Conservation (phyloP, 345 rosid genomes). For the Linum lewisii region DNA sequence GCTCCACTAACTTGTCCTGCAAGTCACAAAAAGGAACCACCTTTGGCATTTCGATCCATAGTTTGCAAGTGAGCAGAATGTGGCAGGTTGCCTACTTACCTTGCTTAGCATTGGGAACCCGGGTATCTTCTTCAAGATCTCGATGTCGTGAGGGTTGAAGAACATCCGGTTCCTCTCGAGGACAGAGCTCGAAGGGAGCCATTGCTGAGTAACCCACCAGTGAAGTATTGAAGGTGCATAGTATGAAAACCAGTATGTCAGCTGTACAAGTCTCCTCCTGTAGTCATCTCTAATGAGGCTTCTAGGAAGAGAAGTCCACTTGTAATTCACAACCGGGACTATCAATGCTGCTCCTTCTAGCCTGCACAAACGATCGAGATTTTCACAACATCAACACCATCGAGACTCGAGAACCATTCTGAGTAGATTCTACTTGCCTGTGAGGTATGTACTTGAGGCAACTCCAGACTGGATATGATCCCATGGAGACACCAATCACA, state of each 20-base stretch:
- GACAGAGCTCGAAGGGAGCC: constrained; percentile 47
- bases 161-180: constrained; percentile 48
- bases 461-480: constrained; percentile 82
- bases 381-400: background rate
- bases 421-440: constrained; percentile 41
- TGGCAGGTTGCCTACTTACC: too few relatives aligned
- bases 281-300: constrained; percentile 45
- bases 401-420: too few relatives aligned
- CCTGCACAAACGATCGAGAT: constrained; percentile 32
- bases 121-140: constrained; percentile 45
- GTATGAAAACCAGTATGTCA: constrained; percentile 47
- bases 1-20: constrained; percentile 50
- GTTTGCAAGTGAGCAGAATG: constrained; percentile 1
- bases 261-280: constrained; percentile 42
- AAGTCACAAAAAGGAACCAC: background rate
- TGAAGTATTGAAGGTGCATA: constrained; percentile 53
- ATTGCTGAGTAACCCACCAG: constrained; percentile 69
- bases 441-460: constrained; percentile 79
- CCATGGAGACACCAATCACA: constrained; percentile 83
- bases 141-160: constrained; percentile 56
- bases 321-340: constrained; percentile 60
- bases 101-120: constrained; percentile 82
- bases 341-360: constrained; percentile 69
- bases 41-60: background rate
- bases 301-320: constrained; percentile 71